Base-by-base conservation (phyloP, 371 early-diverging fungal genomes). In the Apophysomyces sp. region DNA sequence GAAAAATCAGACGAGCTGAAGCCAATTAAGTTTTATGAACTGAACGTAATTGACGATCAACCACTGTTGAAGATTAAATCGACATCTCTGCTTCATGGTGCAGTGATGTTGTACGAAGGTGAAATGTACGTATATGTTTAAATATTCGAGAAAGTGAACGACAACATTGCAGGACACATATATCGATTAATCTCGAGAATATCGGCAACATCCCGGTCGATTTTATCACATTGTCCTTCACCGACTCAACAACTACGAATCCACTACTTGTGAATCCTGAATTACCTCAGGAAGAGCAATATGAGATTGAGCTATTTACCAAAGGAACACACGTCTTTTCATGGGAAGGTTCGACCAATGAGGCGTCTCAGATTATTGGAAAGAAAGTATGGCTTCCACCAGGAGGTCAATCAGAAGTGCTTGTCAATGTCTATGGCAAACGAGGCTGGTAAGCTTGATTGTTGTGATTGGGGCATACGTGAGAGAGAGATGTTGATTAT, bases 41-140 rank as follows among this genome's bases (percentile, higher is more conserved):
- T 91, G 11, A 69, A 72, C 13, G 91, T 92, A 6, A 86, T 93
- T 55, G 83, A 85, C 4, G 76, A 79, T 18, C 91, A 88, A 56
- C 92, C 94, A 0, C 61, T 89, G 24, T 49, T 93, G 15, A 84
- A 87, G 41, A 81, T 86, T 16, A 83, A 82, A 51, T 74, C 78
- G 1, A 83, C 86, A 0, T 85, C 84, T 2, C 62, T 87, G 1
- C 68, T 81, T 26, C 88, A 89, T 53, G 82, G 84, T 31, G 89
- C 93, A 7, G 73, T 89, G 7, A 91, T 91, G 90, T 70, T 93
- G 12, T 93, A 85, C 67, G 92, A 92, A 66, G 94, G 92, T 34
- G 94, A 93, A 75, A 74, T 76, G 90, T 90, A 73, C 30, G 78
- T 60, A 34, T n/a, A n/a, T n/a, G 6, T n/a, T 21, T 15, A 9